Conservation (phyloP, 257 asterid genomes). For the Lantana camara region DNA sequence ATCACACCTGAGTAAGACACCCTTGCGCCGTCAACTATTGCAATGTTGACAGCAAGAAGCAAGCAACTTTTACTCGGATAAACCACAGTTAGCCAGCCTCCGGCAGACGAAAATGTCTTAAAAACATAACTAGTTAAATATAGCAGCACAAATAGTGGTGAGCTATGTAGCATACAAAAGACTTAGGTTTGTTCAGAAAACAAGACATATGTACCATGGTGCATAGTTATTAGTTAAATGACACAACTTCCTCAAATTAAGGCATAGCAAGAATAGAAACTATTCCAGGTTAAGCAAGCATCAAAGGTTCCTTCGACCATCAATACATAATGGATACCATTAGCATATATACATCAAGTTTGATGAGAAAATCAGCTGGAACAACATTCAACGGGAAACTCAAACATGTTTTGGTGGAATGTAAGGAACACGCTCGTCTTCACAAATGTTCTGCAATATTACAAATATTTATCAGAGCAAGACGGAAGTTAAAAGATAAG, state of each 20-base stretch:
- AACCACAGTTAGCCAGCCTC: too few relatives aligned
- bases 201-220: too few relatives aligned
- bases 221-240: too few relatives aligned
- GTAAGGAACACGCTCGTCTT: constrained; percentile 70
- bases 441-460: constrained; percentile 68
- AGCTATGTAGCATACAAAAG: too few relatives aligned
- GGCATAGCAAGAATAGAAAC: not conserved
- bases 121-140: too few relatives aligned
- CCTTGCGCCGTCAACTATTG: too few relatives aligned
- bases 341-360: not conserved
- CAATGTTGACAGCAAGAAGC: too few relatives aligned
- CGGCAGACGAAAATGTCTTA: too few relatives aligned
- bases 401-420: constrained; percentile 71
- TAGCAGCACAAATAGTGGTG: too few relatives aligned
- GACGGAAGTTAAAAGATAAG: not conserved
- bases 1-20: too few relatives aligned
- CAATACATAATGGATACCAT: not conserved
- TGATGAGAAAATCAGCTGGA: not conserved
- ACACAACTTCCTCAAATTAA: not conserved
- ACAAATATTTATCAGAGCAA: not conserved
- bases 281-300: not conserved
- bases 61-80: too few relatives aligned
- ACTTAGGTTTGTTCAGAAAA: too few relatives aligned
- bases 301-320: not conserved
- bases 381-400: constrained; percentile 21